phyloP scores from a whole-genome alignment of 1,284 basidiomycete species.

The Boletellus sp. region DNA sequence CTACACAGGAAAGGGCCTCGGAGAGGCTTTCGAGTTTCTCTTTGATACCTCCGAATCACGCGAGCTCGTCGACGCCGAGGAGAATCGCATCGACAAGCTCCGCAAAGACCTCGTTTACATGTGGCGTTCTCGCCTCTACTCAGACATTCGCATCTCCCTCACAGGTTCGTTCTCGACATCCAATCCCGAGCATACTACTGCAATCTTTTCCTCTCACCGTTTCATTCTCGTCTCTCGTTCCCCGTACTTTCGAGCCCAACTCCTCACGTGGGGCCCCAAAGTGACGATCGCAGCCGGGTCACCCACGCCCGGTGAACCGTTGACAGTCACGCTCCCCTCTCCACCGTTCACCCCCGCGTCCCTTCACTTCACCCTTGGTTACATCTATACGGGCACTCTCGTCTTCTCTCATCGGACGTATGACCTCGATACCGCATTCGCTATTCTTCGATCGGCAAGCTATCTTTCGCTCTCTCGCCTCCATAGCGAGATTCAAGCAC shows the following conservation, averaged over 20 bases:
- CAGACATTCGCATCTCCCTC: constrained; percentile 81
- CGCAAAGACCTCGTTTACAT: constrained; percentile 90
- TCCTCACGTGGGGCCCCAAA: constrained; percentile 54
- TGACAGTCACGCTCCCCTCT: constrained; percentile 72
- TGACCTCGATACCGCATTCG: constrained; percentile 88
- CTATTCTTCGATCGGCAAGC: constrained; percentile 80
- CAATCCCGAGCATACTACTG: constrained; percentile 66
- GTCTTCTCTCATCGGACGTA: constrained; percentile 90
- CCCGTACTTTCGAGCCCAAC: constrained; percentile 79
- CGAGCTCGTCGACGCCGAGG: constrained; percentile 47
- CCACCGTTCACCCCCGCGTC: constrained; percentile 95
- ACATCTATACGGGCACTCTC: constrained; percentile 91
- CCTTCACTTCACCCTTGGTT: constrained; percentile 92
- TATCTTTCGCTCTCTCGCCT: constrained; percentile 82
- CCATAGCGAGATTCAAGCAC: constrained; percentile 75
- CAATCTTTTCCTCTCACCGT: constrained; percentile 87
- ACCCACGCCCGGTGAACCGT: constrained; percentile 39
- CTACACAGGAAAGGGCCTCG: constrained; percentile 84
- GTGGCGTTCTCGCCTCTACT: constrained; percentile 92
- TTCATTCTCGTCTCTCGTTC: constrained; percentile 90
- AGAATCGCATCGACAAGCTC: constrained; percentile 80
- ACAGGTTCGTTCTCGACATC: constrained; percentile 58
- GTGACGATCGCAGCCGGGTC: constrained; percentile 26
- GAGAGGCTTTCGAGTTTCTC: constrained; percentile 86
- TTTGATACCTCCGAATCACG: constrained; percentile 66